Evolutionary conservation across 768 basidiomycete genomes (phyloP), one percentile per base, ranked within the genome.

Genomic region (Amanita muscaria): DNA sequence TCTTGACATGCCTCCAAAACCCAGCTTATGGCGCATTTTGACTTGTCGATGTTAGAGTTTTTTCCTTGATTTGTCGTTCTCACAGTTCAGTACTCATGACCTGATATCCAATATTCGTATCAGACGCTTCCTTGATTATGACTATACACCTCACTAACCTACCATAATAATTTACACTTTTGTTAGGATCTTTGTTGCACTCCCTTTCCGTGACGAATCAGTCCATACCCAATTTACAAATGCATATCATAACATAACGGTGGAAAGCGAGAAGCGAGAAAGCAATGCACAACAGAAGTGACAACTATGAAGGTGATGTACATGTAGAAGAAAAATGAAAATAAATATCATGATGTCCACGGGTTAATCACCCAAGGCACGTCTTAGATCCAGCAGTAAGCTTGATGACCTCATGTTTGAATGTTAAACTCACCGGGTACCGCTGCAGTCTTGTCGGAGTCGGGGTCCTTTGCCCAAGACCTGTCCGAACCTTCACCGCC

Each of bases 31-130:
- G 68, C 72, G 74, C 63, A 75, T 88, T 50, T 63, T 90, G 49
- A 87, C 84, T 37, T 89, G 87, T 65, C 79, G 78, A 56, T 89
- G 88, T 67, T 81, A 78, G 50, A 40, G 47, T 42, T 46, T 44
- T 50, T 53, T 56, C n/a, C n/a, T n/a, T n/a, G n/a, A n/a, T 50
- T 50, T 51, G 49, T 38, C 42, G 37, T 55, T 51, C 51, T 42
- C 53, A 48, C 48, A 50, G 49, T 56, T 27, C 25, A 5, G 18
- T 22, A 16, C 22, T 23, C 22, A 44, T 14, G 18, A 16, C 34
- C 16, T 8, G 16, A 24, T 34, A 24, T 35, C 32, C 23, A 22
- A 24, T 33, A 21, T 35, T n/a, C 33, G 23, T 18, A 35, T 31
- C 44, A 21, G 25, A 29, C n/a, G 12, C 22, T 32, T 24, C 44